phyloP scores from a whole-genome alignment of 2,329 filamentous ascomycete genomes.

The Cladosporium oxysporum region DNA sequence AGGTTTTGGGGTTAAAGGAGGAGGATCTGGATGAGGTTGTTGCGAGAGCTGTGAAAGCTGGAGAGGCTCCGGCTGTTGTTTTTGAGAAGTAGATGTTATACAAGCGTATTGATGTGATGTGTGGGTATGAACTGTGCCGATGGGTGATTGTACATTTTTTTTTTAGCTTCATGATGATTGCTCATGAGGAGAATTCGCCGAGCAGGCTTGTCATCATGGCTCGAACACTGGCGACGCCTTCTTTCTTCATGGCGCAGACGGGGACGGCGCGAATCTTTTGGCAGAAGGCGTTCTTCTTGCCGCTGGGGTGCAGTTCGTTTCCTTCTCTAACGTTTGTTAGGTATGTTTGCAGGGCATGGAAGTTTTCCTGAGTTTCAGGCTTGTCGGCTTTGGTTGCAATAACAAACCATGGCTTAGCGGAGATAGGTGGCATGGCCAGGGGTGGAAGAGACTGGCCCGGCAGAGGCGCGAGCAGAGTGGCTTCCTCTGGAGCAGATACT shows the following conservation, averaged over 20 bases:
- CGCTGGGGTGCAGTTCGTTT: conserved; percentile 70
- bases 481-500: conserved; percentile 25
- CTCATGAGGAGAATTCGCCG: conserved; percentile 30
- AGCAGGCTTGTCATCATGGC: conserved; percentile 72
- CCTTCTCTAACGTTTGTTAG: conserved; percentile 66
- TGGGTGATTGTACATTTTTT: neutral
- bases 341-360: conserved; percentile 67
- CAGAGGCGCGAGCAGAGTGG: conserved; percentile 28
- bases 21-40: conserved; percentile 42
- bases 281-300: conserved; percentile 62
- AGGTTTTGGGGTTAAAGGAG: conserved; percentile 42
- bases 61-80: neutral
- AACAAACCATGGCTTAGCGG: conserved; percentile 95
- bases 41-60: conserved; percentile 31
- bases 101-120: neutral
- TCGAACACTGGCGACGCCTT: conserved; percentile 76
- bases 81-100: conserved; percentile 8
- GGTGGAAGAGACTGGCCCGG: conserved; percentile 43
- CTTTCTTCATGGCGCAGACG: conserved; percentile 83
- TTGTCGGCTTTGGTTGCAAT: conserved; percentile 92
- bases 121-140: neutral
- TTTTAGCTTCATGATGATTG: neutral
- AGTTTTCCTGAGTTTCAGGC: conserved; percentile 76
- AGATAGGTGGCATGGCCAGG: conserved; percentile 67
- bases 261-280: conserved; percentile 67